A percentile compares a stretch with the other conserved stretches of the same genome.
Evolutionary conservation across 805 yeast species (phyloP).

Genomic region (Yarrowia sp.): DNA sequence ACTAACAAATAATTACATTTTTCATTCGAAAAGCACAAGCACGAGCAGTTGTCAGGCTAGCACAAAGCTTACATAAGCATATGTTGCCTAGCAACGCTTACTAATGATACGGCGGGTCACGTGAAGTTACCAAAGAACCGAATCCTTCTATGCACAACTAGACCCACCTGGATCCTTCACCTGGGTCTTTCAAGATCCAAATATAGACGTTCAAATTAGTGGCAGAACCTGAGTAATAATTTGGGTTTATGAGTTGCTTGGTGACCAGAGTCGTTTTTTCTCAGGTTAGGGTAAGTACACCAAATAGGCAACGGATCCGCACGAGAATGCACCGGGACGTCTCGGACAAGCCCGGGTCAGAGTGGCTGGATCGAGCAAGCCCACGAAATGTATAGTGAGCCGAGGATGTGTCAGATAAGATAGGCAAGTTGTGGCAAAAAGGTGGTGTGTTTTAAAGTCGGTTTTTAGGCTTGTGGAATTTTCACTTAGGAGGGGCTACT

Average conservation of each 20-base stretch:
- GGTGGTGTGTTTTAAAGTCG: neutral
- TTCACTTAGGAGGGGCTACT: no score
- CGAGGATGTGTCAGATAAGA: neutral
- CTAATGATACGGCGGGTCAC: no score
- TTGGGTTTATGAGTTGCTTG: neutral
- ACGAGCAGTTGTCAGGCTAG: no score
- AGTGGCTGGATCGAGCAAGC: neutral
- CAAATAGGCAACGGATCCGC: slow-evolving; percentile 4
- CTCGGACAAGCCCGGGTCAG: slow-evolving; percentile 6
- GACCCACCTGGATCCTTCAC: neutral
- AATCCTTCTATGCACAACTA: no score
- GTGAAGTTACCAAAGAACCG: no score
- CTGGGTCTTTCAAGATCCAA: neutral
- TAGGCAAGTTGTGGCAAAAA: no score
- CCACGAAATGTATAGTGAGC: slow-evolving; percentile 1
- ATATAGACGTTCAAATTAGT: neutral
- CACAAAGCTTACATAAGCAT: no score
- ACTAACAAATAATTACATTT: no score
- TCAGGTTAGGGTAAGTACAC: slow-evolving; percentile 10
- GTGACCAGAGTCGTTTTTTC: neutral
- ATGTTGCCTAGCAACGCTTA: no score
- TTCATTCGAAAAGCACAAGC: no score
- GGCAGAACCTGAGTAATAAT: slow-evolving; percentile 21
- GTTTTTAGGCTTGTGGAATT: neutral
- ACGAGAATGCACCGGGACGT: slow-evolving; percentile 6